Evolutionary conservation across 1,139 yeast species (phyloP).

Genomic region (Kurtzmaniella natalensis): DNA sequence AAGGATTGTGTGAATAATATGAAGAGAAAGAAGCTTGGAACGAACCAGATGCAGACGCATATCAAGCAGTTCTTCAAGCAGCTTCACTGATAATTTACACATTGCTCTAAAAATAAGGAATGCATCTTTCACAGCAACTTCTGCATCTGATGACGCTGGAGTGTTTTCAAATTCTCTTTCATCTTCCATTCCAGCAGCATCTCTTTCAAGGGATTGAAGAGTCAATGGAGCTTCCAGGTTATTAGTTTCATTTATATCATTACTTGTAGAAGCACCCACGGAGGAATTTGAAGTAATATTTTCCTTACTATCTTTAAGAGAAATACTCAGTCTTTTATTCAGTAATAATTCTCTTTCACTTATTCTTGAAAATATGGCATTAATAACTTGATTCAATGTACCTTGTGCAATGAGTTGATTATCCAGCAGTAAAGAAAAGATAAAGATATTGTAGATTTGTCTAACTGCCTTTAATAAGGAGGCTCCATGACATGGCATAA

Average conservation of each 20-base stretch:
- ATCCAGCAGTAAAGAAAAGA: constrained; percentile 71
- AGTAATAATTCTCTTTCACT: constrained; percentile 23
- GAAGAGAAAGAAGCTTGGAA: constrained; percentile 83
- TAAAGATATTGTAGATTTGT: constrained; percentile 88
- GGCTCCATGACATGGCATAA: constrained; percentile 88
- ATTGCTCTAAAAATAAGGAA: constrained; percentile 88
- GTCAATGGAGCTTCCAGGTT: constrained; percentile 45
- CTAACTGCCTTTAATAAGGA: constrained; percentile 85
- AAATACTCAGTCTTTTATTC: constrained; percentile 7
- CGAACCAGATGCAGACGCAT: constrained; percentile 90
- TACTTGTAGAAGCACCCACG: constrained; percentile 12
- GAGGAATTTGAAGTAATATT: constrained; percentile 13
- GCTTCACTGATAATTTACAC: constrained; percentile 87
- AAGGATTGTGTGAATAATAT: constrained; percentile 80
- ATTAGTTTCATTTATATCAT: constrained; percentile 19
- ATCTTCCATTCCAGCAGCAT: constrained; percentile 48
- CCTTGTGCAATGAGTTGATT: constrained; percentile 97
- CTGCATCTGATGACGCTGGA: constrained; percentile 50
- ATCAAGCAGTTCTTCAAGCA: constrained; percentile 69
- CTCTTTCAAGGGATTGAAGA: constrained; percentile 52
- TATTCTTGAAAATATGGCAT: constrained; percentile 78
- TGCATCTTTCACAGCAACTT: constrained; percentile 80
- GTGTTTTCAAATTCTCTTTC: constrained; percentile 48
- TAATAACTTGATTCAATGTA: constrained; percentile 84
- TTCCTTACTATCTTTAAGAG: constrained; percentile 12